Conservation (phyloP, 805 yeast genomes). For the Schwanniomyces polymorphus region DNA sequence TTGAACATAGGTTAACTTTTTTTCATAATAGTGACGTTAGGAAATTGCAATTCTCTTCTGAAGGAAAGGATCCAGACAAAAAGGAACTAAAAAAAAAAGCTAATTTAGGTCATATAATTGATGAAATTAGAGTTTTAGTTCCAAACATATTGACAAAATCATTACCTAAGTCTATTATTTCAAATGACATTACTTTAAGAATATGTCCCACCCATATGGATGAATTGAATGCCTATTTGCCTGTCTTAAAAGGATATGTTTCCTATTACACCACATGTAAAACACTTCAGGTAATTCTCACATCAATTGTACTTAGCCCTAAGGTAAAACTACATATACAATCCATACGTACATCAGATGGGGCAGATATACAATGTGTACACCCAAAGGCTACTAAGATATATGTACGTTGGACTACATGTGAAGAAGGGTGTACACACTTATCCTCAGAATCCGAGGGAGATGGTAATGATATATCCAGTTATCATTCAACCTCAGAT, state of each 20-base stretch:
- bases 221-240: conserved; percentile 48
- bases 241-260: conserved; percentile 54
- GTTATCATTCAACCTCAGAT: conserved; percentile 31
- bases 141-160: conserved; percentile 51
- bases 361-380: conserved; percentile 26
- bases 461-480: conserved; percentile 4
- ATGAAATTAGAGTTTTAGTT: conserved; percentile 45
- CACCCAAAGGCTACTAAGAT: conserved; percentile 49
- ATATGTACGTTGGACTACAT: conserved; percentile 57
- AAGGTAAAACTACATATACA: conserved; percentile 54
- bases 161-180: conserved; percentile 44
- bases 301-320: conserved; percentile 57
- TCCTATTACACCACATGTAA: conserved; percentile 59
- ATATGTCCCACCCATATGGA: conserved; percentile 54
- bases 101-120: conserved; percentile 56
- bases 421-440: conserved; percentile 53
- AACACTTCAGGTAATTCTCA: conserved; percentile 53
- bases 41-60: neutral
- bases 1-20: neutral
- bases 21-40: neutral
- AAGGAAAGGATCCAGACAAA: neutral
- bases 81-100: conserved; percentile 35
- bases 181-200: conserved; percentile 49
- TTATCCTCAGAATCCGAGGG: conserved; percentile 19
- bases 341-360: conserved; percentile 27